Base-by-base conservation (phyloP, 2,329 filamentous ascomycete genomes). In the Akanthomyces uredinophilus region DNA sequence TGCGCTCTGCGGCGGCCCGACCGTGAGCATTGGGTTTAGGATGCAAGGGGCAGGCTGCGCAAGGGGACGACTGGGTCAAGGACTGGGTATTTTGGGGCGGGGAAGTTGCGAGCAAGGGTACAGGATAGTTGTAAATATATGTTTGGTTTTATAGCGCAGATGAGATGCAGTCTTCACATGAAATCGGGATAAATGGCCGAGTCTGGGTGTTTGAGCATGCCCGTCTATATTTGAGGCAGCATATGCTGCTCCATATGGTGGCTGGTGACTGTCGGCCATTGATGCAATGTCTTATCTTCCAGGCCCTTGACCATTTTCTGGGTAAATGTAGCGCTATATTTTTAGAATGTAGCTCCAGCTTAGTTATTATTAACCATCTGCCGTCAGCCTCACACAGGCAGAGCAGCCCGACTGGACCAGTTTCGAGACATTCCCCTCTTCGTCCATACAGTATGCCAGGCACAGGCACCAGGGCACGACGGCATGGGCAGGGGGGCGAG, bases 351-450 rank as follows among this genome's bases (percentile, higher is more conserved):
- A 6, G 27, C 27, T 39, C 37, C 16, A 5, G 37, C 4, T 11
- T 35, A 11, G 32, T 8, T 35, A 10, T 16, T 39, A 10, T 39
- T 10, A 39, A 16, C 37, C 5, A 14, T 5, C 37, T 39, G 37
- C 37, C 37, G 37, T 41, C 44, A 58, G 43, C 44, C 44, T n/a
- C 29, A 58, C 20, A 57, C 29, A 46, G 18, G 11, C 27, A 43
- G 29, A 18, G 29, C 43, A 58, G 32, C 44, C 46, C 55, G 50
- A 50, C 20, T 16, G 46, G 35, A 29, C 46, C 55, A 58, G 55
- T 41, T 58, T 58, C 46, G 24, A 58, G 46, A 58, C 55, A 58
- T 41, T 49, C 20, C 35, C 46, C 14, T 50, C 37, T 14, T 14
- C 37, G 4, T 39, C 37, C 37, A 39, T 50, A 35, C 44, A 58